Evolutionary conservation across 768 basidiomycete species (phyloP).

Genomic region (Boletus vinaceobasis): DNA sequence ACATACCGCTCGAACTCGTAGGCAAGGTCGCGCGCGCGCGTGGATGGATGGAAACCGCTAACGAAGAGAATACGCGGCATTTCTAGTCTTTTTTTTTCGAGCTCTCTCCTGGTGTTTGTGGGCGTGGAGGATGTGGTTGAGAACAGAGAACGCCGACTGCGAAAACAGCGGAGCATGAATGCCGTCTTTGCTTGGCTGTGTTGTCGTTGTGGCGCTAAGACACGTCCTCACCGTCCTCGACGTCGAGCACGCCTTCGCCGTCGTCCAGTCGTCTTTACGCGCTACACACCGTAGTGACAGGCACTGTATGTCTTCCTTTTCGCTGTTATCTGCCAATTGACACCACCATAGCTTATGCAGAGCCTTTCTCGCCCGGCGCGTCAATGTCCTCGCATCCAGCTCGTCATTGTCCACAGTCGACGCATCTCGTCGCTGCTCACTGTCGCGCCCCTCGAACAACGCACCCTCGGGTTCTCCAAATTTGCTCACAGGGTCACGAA

Average conservation of each 20-base stretch:
- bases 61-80: slow-evolving; percentile 88
- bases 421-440: slow-evolving; percentile 20
- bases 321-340: not conserved
- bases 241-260: slow-evolving; percentile 1
- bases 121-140: slow-evolving; percentile 23
- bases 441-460: slow-evolving; percentile 20
- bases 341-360: slow-evolving; percentile 18
- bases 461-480: slow-evolving; percentile 27
- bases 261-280: not conserved
- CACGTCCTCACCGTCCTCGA: slow-evolving; percentile 2
- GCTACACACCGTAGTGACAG: not conserved
- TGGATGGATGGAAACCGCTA: slow-evolving; percentile 79
- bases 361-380: slow-evolving; percentile 11
- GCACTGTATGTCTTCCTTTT: not conserved
- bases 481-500: slow-evolving; percentile 35
- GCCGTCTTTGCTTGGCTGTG: slow-evolving; percentile 24
- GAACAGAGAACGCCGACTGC: slow-evolving; percentile 14
- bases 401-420: slow-evolving; percentile 1
- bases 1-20: slow-evolving; percentile 82
- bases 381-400: not conserved
- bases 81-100: slow-evolving; percentile 8
- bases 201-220: slow-evolving; percentile 37
- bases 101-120: not conserved
- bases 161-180: slow-evolving; percentile 32
- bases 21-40: slow-evolving; percentile 79